Evolutionary conservation across 768 basidiomycete species (phyloP).

Genomic region (Termitomyces sp.): DNA sequence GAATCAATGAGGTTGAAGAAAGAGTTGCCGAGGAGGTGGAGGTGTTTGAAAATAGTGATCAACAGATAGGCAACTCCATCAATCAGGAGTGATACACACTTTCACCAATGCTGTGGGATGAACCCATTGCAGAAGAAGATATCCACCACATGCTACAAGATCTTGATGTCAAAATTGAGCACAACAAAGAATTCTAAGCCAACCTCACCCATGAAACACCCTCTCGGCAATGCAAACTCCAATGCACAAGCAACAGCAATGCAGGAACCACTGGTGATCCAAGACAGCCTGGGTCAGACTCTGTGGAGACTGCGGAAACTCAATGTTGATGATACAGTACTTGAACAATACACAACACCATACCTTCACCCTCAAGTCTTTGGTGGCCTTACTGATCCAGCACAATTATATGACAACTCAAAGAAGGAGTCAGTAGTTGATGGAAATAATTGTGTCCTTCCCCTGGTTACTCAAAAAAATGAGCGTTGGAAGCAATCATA

Average conservation of each 20-base stretch:
- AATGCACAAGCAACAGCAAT: neutral
- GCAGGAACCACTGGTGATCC: neutral
- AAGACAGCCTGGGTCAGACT: neutral
- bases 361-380: neutral
- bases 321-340: neutral
- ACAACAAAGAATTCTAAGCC: neutral
- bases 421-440: neutral
- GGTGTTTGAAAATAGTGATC: neutral
- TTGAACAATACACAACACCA: neutral
- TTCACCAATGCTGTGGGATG: neutral
- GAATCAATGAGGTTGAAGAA: neutral
- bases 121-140: neutral
- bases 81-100: neutral
- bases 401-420: neutral
- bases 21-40: neutral
- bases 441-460: neutral
- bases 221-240: neutral
- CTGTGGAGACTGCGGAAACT: neutral
- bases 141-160: neutral
- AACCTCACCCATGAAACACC: neutral
- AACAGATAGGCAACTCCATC: neutral
- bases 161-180: neutral
- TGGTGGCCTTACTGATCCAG: neutral
- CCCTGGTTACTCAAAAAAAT: neutral
- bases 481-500: neutral